Percentiles rank a stretch among this genome's conserved stretches.
Conservation (phyloP, 1,284 basidiomycete genomes). For the Hemileia vastatrix region DNA sequence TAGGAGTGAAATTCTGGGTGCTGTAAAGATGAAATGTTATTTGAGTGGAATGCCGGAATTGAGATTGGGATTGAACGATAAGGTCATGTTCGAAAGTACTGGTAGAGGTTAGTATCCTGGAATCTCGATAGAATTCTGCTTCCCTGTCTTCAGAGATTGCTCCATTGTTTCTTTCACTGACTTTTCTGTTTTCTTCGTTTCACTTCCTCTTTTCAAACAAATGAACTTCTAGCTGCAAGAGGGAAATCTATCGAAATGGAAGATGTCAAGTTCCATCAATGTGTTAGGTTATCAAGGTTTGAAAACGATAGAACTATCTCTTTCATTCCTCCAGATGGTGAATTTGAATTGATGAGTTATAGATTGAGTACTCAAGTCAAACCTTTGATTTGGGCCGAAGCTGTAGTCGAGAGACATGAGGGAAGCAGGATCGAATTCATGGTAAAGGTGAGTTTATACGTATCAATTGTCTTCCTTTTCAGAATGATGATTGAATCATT, state of each 20-base stretch:
- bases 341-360: constrained; percentile 97
- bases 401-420: constrained; percentile 83
- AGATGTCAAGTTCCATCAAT: constrained; percentile 99
- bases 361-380: constrained; percentile 91
- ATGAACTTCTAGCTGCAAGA: constrained; percentile 78
- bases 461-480: no score
- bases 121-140: constrained; percentile 1
- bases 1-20: constrained; percentile 88
- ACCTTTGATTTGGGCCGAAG: constrained; percentile 95
- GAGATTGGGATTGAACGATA: constrained; percentile 89
- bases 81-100: constrained; percentile 98
- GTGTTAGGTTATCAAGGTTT: constrained; percentile 91
- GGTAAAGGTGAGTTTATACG: constrained; percentile 60
- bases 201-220: not conserved
- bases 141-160: not conserved
- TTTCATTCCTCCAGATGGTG: constrained; percentile 97
- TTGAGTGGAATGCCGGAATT: constrained; percentile 98
- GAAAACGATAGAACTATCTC: constrained; percentile 98
- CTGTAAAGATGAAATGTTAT: constrained; percentile 99
- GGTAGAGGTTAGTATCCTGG: constrained; percentile 62
- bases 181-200: not conserved
- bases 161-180: constrained; percentile 6
- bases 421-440: constrained; percentile 93
- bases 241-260: constrained; percentile 99
- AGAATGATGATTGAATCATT: not conserved